Evolutionary conservation across 2,329 filamentous ascomycete genomes (phyloP), one percentile per base, ranked within the genome.

Genomic region (Diaporthe sp.): DNA sequence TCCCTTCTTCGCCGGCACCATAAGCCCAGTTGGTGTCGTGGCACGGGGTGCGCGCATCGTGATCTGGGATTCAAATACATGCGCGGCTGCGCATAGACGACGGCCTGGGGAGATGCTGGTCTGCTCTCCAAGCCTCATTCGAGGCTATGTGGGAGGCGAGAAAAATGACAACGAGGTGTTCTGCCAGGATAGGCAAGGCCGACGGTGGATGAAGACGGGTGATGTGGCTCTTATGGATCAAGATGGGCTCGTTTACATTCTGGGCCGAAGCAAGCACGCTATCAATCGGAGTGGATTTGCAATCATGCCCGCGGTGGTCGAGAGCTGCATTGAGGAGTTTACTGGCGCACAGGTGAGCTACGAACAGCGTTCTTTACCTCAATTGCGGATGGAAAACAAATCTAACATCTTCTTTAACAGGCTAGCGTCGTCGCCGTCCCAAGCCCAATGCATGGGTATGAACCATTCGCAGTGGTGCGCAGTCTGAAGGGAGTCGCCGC

Each of bases 201-300:
- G 57, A 13, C 57, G 22, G 6, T 61, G 57, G 57, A 61, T 61
- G 57, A 61, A 61, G 12, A 61, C 57, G 12, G 57, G 57, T 7
- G 57, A 61, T 19, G 39, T 39, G 5, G 57, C 57, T 37, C 34
- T 61, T 34, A 61, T 61, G 34, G 34, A 61, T 61, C 31, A 22
- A 42, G 57, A 61, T 8, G 57, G 57, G 7, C 22, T 61, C 2
- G 31, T 42, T 13, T 61, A 61, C 12, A 39, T 61, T 13, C 42
- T 61, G 34, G 57, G 57, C 57, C 34, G 57, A 25, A 61, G 57
- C 57, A 61, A 39, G 34, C 34, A 61, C n/a, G 57, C 57, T 12
- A 57, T 57, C 13, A 37, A 42, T 39, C 57, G 34, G 10, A 10
- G 4, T 10, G 57, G 57, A 13, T 61, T 39, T 42, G 34, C 57